A percentile compares a stretch with the other conserved stretches of the same genome.
Evolutionary conservation across 1,284 basidiomycete species (phyloP).

Genomic region (Vanrija sp.): DNA sequence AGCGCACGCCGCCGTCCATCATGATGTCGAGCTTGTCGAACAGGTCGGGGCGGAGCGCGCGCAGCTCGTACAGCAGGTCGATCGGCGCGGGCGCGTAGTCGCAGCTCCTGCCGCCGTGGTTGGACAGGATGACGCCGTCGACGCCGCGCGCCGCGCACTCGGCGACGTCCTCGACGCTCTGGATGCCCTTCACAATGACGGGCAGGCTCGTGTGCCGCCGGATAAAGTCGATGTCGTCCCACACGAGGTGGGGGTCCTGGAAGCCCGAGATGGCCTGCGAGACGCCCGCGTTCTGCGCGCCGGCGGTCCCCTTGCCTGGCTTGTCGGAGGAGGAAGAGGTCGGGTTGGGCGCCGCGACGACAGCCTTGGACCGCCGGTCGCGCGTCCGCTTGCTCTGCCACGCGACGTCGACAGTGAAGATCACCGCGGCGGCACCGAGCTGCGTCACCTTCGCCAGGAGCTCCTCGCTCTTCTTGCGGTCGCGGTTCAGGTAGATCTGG

Average conservation of each 20-base stretch:
- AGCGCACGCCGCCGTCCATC: constrained; percentile 56
- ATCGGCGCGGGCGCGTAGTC: constrained; percentile 50
- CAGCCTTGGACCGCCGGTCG: constrained; percentile 56
- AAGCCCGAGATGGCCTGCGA: constrained; percentile 53
- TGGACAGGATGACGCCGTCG: constrained; percentile 50
- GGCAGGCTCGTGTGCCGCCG: constrained; percentile 50
- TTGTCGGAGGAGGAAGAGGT: not conserved
- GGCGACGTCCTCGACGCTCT: constrained; percentile 55
- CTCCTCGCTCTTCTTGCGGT: constrained; percentile 65
- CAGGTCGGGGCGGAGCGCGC: constrained; percentile 51
- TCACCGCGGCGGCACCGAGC: constrained; percentile 62
- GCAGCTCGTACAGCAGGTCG: constrained; percentile 51
- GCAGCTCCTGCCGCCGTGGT: constrained; percentile 35
- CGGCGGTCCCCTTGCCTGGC: not conserved
- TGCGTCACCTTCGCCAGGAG: constrained; percentile 53
- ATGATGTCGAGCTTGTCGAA: constrained; percentile 55
- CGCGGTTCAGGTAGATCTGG: constrained; percentile 75
- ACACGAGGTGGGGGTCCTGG: constrained; percentile 52
- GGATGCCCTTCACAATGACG: constrained; percentile 54
- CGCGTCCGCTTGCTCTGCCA: constrained; percentile 81
- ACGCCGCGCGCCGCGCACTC: constrained; percentile 54
- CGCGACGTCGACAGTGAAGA: constrained; percentile 87
- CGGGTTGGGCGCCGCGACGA: constrained; percentile 12
- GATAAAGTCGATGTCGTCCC: constrained; percentile 49
- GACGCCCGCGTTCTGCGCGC: constrained; percentile 26